Percentiles rank a stretch among this genome's conserved stretches.
phyloP scores from a whole-genome alignment of 2,329 filamentous ascomycete species.

The Raffaelea deltoideospora region DNA sequence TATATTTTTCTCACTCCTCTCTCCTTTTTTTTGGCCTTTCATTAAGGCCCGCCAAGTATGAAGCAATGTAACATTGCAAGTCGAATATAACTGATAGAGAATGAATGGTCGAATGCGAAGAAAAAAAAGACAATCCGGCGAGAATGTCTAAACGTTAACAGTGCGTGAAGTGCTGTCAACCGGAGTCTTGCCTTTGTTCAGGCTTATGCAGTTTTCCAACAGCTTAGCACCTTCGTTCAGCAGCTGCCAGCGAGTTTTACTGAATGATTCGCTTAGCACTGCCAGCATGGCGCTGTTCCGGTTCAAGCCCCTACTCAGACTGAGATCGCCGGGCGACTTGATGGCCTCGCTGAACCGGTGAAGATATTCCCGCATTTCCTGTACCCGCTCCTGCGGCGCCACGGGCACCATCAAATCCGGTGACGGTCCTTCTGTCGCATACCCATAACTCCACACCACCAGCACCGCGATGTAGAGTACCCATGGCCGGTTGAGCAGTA shows the following conservation, averaged over 20 bases:
- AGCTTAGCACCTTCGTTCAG: constrained; percentile 74
- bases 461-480: constrained; percentile 85
- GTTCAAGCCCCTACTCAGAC: constrained; percentile 60
- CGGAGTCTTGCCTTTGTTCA: constrained; percentile 17
- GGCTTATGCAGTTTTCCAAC: constrained; percentile 63
- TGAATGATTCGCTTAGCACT: constrained; percentile 68
- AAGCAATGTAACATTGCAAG: no score
- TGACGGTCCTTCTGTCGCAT: constrained; percentile 70
- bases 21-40: no score
- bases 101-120: no score
- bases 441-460: constrained; percentile 92
- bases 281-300: constrained; percentile 67
- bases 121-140: neutral
- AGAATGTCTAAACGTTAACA: neutral
- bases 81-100: no score
- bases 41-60: no score
- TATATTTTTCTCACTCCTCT: no score
- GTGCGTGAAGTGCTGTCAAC: neutral
- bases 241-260: constrained; percentile 77
- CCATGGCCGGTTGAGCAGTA: constrained; percentile 84
- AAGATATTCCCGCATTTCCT: constrained; percentile 70
- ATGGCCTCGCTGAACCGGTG: constrained; percentile 57
- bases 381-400: constrained; percentile 50
- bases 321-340: constrained; percentile 61
- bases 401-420: constrained; percentile 33